Evolutionary conservation across 768 basidiomycete species (phyloP), one percentile per base, ranked within the genome.

Genomic region (Leccinum olivaceopallidum): DNA sequence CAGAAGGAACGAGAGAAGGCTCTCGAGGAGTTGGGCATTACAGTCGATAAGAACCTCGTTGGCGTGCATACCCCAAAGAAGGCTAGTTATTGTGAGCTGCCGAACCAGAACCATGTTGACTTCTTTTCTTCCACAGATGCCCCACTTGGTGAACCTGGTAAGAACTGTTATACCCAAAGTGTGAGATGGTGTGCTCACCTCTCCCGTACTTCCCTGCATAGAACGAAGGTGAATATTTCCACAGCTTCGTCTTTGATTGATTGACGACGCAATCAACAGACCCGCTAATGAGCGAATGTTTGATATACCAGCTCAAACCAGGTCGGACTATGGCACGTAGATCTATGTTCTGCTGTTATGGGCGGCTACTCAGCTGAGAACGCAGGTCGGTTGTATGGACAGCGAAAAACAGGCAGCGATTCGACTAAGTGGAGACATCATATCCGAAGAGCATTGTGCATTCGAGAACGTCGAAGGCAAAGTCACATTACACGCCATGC

Each of bases 51-150:
- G 83, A 92, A 95, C 65, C 73, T 92, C 58, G 91, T 98, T 59
- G 96, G 97, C 55, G 97, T 99, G 59, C 95, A 97, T 79, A 95
- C 97, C 22, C 97, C 97, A 32, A 98, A 98, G 83, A 94, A 89
- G 83, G 92, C 85, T 68, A 48, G 61, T 59, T 51, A 24, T 57
- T 22, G 18, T 34, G 56, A 13, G 48, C 6, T 53, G 32, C 54
- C 48, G 48, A 60, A 60, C 39, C 57, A 58, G 57, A 59, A 26
- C 57, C 28, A 54, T 24, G 20, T 57, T 67, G 48, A 65, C 59
- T 28, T 58, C 50, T 42, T 59, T 52, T 39, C 54, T 55, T 62
- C 60, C 60, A 58, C 69, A 95, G 91, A 94, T 92, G 87, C 93
- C 94, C 5, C 94, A 95, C 80, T 79, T 97, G 63, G 93, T 95